A percentile compares a stretch with the other conserved stretches of the same genome.
Evolutionary conservation across 768 basidiomycete genomes (phyloP).

Genomic region (Lanmaoa pseudosensibilis): DNA sequence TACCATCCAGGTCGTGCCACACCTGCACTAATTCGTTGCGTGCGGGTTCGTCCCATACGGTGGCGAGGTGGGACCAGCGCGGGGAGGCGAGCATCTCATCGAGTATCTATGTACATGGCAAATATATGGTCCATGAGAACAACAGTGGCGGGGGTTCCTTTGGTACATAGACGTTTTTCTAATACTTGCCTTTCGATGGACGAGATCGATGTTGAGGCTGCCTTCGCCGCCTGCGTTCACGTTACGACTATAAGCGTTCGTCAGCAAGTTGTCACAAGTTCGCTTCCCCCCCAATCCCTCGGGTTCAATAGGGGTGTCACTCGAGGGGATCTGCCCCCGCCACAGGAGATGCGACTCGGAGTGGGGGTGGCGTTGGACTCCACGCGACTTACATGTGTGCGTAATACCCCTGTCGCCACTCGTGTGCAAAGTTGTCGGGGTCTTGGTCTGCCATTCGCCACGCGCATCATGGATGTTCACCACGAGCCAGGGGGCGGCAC

Average conservation of each 20-base stretch:
- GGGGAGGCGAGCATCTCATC: constrained; percentile 50
- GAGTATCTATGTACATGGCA: constrained; percentile 56
- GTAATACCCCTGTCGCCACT: constrained; percentile 57
- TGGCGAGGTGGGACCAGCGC: constrained; percentile 52
- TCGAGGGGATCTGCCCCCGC: too few species aligned
- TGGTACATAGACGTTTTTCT: too few species aligned
- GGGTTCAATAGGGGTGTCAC: too few species aligned
- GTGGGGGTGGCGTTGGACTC: too few species aligned
- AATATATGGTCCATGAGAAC: background rate
- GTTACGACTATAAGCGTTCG: constrained; percentile 31
- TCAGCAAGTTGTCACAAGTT: too few species aligned
- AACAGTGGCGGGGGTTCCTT: background rate
- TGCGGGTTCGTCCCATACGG: constrained; percentile 43
- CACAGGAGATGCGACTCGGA: too few species aligned
- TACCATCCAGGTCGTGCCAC: constrained; percentile 65
- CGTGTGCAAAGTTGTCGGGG: constrained; percentile 44
- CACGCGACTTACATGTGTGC: constrained; percentile 19
- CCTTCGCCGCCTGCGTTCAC: constrained; percentile 49
- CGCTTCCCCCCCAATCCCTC: background rate
- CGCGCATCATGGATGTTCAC: background rate
- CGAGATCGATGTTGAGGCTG: constrained; percentile 50
- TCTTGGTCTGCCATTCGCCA: constrained; percentile 16
- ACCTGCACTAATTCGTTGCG: constrained; percentile 46
- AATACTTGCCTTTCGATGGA: constrained; percentile 37
- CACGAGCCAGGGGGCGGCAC: background rate